phyloP scores from a whole-genome alignment of 257 asterid species.

The Penstemon barbatus region DNA sequence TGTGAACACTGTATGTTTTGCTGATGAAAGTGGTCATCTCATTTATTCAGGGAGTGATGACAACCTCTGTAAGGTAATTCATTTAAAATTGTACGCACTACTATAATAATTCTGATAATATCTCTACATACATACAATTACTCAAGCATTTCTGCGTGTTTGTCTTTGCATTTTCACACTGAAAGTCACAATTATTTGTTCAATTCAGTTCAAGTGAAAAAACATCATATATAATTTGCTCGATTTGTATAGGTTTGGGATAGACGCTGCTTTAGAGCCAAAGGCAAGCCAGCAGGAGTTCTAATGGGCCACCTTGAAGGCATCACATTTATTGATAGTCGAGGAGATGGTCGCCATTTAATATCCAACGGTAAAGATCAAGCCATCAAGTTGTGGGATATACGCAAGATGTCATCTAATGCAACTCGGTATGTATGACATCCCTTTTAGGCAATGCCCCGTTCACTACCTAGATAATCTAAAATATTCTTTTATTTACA shows the following conservation, averaged over 20 bases:
- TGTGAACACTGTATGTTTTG: slow-evolving; percentile 90
- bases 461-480: no score
- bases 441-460: no score
- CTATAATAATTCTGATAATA: no score
- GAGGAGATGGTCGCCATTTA: slow-evolving; percentile 84
- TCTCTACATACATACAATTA: no score
- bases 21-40: slow-evolving; percentile 87
- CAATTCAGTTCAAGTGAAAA: background rate
- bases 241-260: slow-evolving; percentile 72
- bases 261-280: slow-evolving; percentile 72
- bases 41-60: slow-evolving; percentile 93
- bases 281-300: slow-evolving; percentile 72
- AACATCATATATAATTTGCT: slow-evolving; percentile 2
- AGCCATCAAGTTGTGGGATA: slow-evolving; percentile 84
- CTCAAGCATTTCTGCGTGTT: no score
- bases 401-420: slow-evolving; percentile 73
- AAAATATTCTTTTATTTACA: no score
- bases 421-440: slow-evolving; percentile 45
- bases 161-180: no score
- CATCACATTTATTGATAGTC: slow-evolving; percentile 72
- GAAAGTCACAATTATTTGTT: slow-evolving; percentile 3
- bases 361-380: slow-evolving; percentile 95
- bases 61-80: slow-evolving; percentile 73
- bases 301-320: slow-evolving; percentile 90
- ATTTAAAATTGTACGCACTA: background rate